A percentile compares a stretch with the other conserved stretches of the same genome.
Conservation (phyloP, 1,284 basidiomycete genomes). For the Rugosomyces carneus region DNA sequence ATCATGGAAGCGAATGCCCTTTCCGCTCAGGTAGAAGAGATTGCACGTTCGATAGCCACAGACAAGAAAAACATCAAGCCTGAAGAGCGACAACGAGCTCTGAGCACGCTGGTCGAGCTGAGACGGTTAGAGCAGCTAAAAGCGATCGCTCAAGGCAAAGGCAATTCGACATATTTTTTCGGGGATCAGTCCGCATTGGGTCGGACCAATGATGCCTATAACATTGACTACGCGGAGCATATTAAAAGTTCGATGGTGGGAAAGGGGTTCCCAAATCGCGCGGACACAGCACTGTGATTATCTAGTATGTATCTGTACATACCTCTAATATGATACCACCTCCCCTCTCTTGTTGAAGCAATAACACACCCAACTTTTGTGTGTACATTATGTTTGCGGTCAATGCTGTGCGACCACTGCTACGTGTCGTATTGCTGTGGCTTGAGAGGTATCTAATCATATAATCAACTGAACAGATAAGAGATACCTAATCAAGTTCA, state of each 20-base stretch:
- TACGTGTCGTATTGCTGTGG: too few relatives aligned
- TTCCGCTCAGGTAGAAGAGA: conserved; percentile 37
- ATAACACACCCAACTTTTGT: too few relatives aligned
- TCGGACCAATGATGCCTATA: conserved; percentile 32
- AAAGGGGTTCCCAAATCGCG: conserved; percentile 3
- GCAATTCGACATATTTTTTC: conserved; percentile 51
- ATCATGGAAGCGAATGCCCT: conserved; percentile 44
- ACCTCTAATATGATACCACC: too few relatives aligned
- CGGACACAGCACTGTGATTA: conserved; percentile 4
- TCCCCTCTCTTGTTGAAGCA: too few relatives aligned
- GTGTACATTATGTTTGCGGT: too few relatives aligned
- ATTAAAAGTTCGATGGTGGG: conserved; percentile 33
- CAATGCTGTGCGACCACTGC: too few relatives aligned
- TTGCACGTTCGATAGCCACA: conserved; percentile 32
- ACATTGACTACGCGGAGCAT: conserved; percentile 41
- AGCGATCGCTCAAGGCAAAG: conserved; percentile 41
- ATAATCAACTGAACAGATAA: too few relatives aligned
- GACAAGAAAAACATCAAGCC: conserved; percentile 20
- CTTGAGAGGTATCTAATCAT: too few relatives aligned
- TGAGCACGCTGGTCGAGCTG: conserved; percentile 39
- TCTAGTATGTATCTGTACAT: background rate
- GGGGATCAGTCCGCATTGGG: conserved; percentile 36
- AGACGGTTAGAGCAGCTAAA: conserved; percentile 42
- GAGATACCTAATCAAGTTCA: too few relatives aligned
- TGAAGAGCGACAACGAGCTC: conserved; percentile 32